Percentiles rank a stretch among this genome's conserved stretches.
These are phyloP conservation scores for Alternaria solani DNA, from an alignment of 2,329 filamentous ascomycete genomes.

Conservation along the genomic window DNA sequence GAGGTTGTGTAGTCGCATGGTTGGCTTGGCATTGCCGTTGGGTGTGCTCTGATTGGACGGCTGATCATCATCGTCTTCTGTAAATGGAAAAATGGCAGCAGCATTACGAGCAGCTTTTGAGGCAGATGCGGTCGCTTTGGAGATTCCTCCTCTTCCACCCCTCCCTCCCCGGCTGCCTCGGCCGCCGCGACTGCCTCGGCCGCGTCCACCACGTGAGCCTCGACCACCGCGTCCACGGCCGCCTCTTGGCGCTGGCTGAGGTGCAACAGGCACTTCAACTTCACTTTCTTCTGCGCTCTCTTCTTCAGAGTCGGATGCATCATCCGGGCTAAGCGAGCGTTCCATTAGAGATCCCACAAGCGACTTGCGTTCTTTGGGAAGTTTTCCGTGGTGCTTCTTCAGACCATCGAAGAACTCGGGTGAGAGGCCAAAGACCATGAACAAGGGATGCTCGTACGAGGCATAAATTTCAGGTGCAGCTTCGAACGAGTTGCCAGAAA, in stretches of 20 bases:
- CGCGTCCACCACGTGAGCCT: conserved; percentile 41
- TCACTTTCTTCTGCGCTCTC: conserved; percentile 37
- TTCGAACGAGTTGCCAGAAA: conserved; percentile 44
- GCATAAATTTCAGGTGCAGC: conserved; percentile 40
- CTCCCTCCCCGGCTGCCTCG: conserved; percentile 42
- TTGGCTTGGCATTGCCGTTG: conserved; percentile 39
- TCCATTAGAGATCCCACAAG: conserved; percentile 23
- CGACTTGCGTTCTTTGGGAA: conserved; percentile 34
- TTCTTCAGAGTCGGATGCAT: conserved; percentile 30
- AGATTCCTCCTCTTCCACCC: conserved; percentile 28
- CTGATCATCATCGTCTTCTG: conserved; percentile 47
- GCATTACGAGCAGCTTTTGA: conserved; percentile 44
- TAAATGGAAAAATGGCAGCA: conserved; percentile 43
- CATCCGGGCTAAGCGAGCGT: conserved; percentile 26
- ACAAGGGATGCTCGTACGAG: conserved; percentile 42
- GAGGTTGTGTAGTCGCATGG: conserved; percentile 31
- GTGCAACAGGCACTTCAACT: conserved; percentile 26
- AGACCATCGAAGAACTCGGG: conserved; percentile 44
- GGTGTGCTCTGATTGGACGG: conserved; percentile 47
- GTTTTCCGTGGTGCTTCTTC: conserved; percentile 38
- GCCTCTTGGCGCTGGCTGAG: conserved; percentile 32
- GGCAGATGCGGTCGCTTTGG: conserved; percentile 36
- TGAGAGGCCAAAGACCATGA: conserved; percentile 47
- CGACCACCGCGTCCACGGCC: conserved; percentile 39
- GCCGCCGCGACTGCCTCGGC: conserved; percentile 38